phyloP scores from a whole-genome alignment of 371 early-diverging fungal species.

The Haplosporangium sp. region DNA sequence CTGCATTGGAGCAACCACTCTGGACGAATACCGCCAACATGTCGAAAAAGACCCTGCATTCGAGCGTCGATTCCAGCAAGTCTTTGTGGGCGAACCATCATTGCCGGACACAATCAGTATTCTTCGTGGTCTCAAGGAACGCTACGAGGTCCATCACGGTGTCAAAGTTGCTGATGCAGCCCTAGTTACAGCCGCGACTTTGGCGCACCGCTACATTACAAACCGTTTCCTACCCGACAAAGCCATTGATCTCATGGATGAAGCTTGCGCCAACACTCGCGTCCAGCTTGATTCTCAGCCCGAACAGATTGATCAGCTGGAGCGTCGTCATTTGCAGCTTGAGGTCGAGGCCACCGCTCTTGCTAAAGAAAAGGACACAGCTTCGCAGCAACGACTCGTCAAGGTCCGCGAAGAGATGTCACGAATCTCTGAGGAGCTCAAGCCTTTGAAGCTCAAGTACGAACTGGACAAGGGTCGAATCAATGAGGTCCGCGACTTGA shows the following conservation, averaged over 20 bases:
- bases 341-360: slow-evolving; percentile 96
- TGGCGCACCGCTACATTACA: slow-evolving; percentile 84
- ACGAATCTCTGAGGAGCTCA: slow-evolving; percentile 83
- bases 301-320: slow-evolving; percentile 93
- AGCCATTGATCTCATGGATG: slow-evolving; percentile 93
- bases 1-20: slow-evolving; percentile 93
- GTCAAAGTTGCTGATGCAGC: slow-evolving; percentile 87
- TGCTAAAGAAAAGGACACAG: slow-evolving; percentile 90
- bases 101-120: slow-evolving; percentile 88
- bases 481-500: slow-evolving; percentile 88
- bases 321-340: slow-evolving; percentile 89
- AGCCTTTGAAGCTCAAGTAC: slow-evolving; percentile 89
- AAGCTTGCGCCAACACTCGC: slow-evolving; percentile 94
- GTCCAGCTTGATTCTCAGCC: slow-evolving; percentile 97
- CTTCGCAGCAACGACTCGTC: slow-evolving; percentile 80
- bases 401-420: slow-evolving; percentile 88
- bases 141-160: slow-evolving; percentile 89
- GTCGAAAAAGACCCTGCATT: slow-evolving; percentile 92
- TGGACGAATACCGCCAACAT: slow-evolving; percentile 83
- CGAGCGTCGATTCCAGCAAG: slow-evolving; percentile 90
- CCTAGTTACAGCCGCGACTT: slow-evolving; percentile 81
- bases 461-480: slow-evolving; percentile 85
- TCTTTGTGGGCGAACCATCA: slow-evolving; percentile 84
- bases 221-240: slow-evolving; percentile 83
- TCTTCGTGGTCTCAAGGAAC: slow-evolving; percentile 85